Evolutionary conservation across 331 rosid genomes (phyloP).

Genomic region (Saraca asoca): DNA sequence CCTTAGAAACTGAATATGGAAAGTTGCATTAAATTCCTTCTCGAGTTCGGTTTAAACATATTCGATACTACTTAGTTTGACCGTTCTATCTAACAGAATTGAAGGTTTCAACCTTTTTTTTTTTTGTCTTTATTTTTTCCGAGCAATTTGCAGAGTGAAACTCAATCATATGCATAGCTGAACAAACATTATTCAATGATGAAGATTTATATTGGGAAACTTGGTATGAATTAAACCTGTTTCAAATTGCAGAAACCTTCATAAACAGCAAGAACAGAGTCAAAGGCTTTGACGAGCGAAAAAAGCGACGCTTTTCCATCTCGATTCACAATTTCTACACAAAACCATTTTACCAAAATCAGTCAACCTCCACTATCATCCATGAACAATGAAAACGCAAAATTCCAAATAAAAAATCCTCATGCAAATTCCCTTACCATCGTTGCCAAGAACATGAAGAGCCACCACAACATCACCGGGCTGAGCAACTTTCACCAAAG

Average conservation of each 20-base stretch:
- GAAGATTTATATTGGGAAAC: neutral
- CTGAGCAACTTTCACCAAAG: conserved; percentile 86
- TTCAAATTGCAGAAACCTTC: conserved; percentile 97
- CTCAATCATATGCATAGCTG: neutral
- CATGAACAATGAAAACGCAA: conserved; percentile 11
- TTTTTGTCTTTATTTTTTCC: conserved; percentile 25
- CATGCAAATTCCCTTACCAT: conserved; percentile 47
- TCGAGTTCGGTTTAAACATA: neutral
- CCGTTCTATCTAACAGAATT: neutral
- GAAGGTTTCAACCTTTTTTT: neutral
- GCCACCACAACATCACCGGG: conserved; percentile 87
- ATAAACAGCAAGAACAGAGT: conserved; percentile 88
- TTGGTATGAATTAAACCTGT: conserved; percentile 56
- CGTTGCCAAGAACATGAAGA: conserved; percentile 74
- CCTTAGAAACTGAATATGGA: neutral
- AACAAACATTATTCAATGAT: conserved; percentile 5
- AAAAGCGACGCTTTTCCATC: conserved; percentile 86
- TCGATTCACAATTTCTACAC: conserved; percentile 67
- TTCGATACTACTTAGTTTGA: neutral
- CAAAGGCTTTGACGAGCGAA: conserved; percentile 85
- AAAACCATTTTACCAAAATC: conserved; percentile 35
- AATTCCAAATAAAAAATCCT: neutral
- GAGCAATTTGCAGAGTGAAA: conserved; percentile 22
- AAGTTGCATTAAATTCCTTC: conserved; percentile 1
- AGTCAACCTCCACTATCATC: conserved; percentile 27